Conservation (phyloP, 768 basidiomycete species). For the Pleurotus pulmonarius region DNA sequence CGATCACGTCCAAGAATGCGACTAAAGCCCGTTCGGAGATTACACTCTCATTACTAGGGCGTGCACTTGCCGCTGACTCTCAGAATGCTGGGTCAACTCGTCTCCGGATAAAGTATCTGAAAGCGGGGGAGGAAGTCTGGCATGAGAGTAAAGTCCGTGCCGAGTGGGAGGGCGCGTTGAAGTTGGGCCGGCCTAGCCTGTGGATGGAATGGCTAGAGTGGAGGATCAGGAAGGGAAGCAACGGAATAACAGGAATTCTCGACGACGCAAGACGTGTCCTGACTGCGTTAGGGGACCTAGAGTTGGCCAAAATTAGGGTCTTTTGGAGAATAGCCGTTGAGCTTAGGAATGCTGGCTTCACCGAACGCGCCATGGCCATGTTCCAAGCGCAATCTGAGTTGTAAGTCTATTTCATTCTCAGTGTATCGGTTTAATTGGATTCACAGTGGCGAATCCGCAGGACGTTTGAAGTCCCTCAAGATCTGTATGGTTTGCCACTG, state of each 20-base stretch:
- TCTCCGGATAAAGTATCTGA: constrained; percentile 62
- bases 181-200: constrained; percentile 48
- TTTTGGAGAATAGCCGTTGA: constrained; percentile 70
- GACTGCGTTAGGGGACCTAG: constrained; percentile 32
- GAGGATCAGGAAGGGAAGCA: constrained; percentile 47
- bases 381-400: constrained; percentile 84
- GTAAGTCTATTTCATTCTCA: constrained; percentile 36
- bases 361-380: constrained; percentile 70
- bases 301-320: constrained; percentile 49
- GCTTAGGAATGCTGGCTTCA: constrained; percentile 65
- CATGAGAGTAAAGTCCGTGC: constrained; percentile 42
- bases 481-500: constrained; percentile 39
- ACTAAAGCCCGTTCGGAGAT: constrained; percentile 68
- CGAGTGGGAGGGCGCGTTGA: constrained; percentile 72
- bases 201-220: constrained; percentile 84
- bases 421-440: constrained; percentile 1
- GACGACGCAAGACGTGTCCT: constrained; percentile 48
- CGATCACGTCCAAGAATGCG: constrained; percentile 64
- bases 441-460: constrained; percentile 29
- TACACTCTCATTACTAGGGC: constrained; percentile 59
- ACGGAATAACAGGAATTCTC: constrained; percentile 50
- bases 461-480: constrained; percentile 51
- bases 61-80: constrained; percentile 57
- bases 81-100: constrained; percentile 43
- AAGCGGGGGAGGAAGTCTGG: constrained; percentile 75